Evolutionary conservation across 202 grass and related monocot genomes (phyloP).

Genomic region (Miscanthus sacchariflorus): DNA sequence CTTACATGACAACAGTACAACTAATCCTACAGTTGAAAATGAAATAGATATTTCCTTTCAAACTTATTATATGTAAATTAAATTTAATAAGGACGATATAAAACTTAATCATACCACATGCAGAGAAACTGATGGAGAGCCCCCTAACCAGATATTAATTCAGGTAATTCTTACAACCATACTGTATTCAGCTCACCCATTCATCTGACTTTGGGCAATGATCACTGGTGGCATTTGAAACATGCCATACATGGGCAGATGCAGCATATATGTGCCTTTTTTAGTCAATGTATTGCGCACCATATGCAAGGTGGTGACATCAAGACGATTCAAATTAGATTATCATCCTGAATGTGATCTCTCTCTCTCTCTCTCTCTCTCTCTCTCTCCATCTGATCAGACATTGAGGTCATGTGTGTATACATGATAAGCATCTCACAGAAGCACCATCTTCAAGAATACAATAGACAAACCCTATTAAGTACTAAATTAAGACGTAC

Average conservation of each 20-base stretch:
- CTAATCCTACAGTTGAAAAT: neutral
- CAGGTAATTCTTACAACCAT: neutral
- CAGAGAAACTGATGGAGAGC: neutral
- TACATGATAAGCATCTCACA: neutral
- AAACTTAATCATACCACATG: neutral
- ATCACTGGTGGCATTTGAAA: neutral
- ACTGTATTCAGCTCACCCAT: neutral
- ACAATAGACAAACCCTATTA: neutral
- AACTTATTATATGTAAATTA: neutral
- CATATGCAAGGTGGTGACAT: neutral
- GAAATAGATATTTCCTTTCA: neutral
- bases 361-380: no score
- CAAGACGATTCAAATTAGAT: neutral
- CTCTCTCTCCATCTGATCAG: neutral
- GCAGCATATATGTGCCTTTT: no score
- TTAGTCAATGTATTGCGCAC: neutral
- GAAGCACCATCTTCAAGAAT: neutral
- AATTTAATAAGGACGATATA: neutral
- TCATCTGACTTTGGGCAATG: neutral
- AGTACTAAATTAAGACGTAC: constrained; percentile 12
- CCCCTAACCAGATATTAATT: neutral
- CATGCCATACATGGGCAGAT: neutral
- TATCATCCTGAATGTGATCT: neutral
- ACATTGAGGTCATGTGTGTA: no score
- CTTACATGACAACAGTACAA: no score